A percentile compares a stretch with the other conserved stretches of the same genome.
Evolutionary conservation across 164 flowering plant genomes (phyloP).

Genomic region (Saururus chinensis): DNA sequence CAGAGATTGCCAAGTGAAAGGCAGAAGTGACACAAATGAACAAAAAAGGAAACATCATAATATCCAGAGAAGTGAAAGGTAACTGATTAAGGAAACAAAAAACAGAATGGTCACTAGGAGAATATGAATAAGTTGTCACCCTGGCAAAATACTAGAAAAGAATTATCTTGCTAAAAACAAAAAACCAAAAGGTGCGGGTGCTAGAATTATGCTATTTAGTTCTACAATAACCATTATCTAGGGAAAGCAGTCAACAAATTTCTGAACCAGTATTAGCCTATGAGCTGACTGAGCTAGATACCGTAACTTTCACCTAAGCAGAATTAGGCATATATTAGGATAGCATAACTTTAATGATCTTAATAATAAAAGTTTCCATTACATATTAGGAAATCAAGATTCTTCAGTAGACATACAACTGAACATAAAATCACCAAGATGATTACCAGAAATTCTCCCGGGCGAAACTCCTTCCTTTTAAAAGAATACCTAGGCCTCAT

Average conservation of each 20-base stretch:
- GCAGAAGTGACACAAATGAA: not conserved
- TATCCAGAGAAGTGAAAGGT: not conserved
- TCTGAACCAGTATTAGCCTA: too few relatives aligned
- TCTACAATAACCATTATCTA: too few relatives aligned
- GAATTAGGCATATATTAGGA: too few relatives aligned
- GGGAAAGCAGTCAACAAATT: too few relatives aligned
- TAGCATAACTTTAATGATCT: too few relatives aligned
- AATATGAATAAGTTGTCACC: too few relatives aligned
- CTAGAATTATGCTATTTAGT: too few relatives aligned
- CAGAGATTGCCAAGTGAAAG: slow-evolving; percentile 2
- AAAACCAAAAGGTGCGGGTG: too few relatives aligned
- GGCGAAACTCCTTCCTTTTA: slow-evolving; percentile 78
- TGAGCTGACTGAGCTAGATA: too few relatives aligned
- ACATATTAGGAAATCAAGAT: not conserved
- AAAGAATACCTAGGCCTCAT: slow-evolving; percentile 88
- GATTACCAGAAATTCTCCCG: slow-evolving; percentile 88
- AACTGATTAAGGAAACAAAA: not conserved
- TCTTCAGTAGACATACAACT: not conserved
- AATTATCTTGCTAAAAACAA: not conserved
- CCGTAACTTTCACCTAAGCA: too few relatives aligned
- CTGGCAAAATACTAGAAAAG: not conserved
- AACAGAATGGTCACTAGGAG: not conserved
- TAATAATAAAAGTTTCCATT: too few relatives aligned
- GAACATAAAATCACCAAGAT: not conserved
- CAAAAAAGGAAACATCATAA: not conserved